Conservation (phyloP, 2,329 filamentous ascomycete genomes). For the Sclerotinia nivalis region DNA sequence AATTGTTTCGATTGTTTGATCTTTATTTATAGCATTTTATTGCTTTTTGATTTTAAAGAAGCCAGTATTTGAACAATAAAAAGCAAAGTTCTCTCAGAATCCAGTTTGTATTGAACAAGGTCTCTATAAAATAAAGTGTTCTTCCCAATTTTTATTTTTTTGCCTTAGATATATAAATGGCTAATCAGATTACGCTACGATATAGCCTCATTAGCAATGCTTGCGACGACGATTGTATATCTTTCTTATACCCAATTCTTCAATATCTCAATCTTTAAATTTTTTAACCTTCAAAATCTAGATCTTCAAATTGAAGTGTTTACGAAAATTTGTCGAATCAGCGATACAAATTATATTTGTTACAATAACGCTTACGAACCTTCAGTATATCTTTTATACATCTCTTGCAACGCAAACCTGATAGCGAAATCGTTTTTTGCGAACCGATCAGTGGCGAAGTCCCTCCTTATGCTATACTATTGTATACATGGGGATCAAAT, state of each 20-base stretch:
- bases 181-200: not conserved
- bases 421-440: too few species aligned
- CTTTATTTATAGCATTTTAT: not conserved
- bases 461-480: slow-evolving; percentile 1
- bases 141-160: not conserved
- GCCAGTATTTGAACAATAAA: not conserved
- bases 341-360: too few species aligned
- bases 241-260: not conserved
- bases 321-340: too few species aligned
- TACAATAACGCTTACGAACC: too few species aligned
- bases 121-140: not conserved
- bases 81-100: not conserved
- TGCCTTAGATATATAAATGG: not conserved
- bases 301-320: too few species aligned
- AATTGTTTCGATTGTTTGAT: not conserved
- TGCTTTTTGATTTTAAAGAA: not conserved
- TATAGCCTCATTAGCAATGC: not conserved
- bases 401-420: too few species aligned
- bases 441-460: too few species aligned
- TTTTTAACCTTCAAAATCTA: too few species aligned
- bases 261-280: too few species aligned
- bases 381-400: too few species aligned
- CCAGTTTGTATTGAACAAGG: not conserved
- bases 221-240: not conserved
- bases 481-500: slow-evolving; percentile 1